Evolutionary conservation across 2,329 filamentous ascomycete genomes (phyloP).

Genomic region (Acrodontium crateriforme): DNA sequence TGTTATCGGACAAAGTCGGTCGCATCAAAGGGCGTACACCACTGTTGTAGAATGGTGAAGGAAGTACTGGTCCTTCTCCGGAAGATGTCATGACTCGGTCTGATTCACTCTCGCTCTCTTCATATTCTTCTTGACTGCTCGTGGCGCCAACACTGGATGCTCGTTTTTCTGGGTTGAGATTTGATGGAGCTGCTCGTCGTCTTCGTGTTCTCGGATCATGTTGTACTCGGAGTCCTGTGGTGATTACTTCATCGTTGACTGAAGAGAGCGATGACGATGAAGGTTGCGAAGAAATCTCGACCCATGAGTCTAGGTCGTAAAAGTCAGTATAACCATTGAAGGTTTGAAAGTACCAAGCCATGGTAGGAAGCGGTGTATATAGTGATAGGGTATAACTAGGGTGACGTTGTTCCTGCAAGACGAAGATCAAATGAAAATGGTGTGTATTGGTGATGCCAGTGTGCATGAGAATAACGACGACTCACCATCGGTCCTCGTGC

Average conservation of each 20-base stretch:
- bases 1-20: constrained; percentile 27
- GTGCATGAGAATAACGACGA: constrained; percentile 4
- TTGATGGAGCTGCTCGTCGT: constrained; percentile 29
- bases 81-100: constrained; percentile 56
- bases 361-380: constrained; percentile 4
- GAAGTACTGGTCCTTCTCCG: constrained; percentile 39
- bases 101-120: constrained; percentile 83
- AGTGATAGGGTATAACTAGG: too few relatives aligned
- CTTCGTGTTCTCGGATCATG: constrained; percentile 49
- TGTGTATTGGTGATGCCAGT: not conserved
- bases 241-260: constrained; percentile 75
- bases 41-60: constrained; percentile 15
- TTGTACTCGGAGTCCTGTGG: constrained; percentile 69
- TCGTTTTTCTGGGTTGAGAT: constrained; percentile 28
- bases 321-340: constrained; percentile 15
- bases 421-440: constrained; percentile 1
- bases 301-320: constrained; percentile 70
- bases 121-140: constrained; percentile 88
- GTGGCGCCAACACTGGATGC: constrained; percentile 32
- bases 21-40: constrained; percentile 4
- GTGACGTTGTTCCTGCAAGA: too few relatives aligned
- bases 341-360: constrained; percentile 11
- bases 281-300: constrained; percentile 83
- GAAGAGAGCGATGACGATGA: constrained; percentile 87
- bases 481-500: constrained; percentile 18